Percentiles rank a stretch among this genome's conserved stretches.
phyloP scores from a whole-genome alignment of 1,284 basidiomycete species.

The Sanghuangporus weigelae region DNA sequence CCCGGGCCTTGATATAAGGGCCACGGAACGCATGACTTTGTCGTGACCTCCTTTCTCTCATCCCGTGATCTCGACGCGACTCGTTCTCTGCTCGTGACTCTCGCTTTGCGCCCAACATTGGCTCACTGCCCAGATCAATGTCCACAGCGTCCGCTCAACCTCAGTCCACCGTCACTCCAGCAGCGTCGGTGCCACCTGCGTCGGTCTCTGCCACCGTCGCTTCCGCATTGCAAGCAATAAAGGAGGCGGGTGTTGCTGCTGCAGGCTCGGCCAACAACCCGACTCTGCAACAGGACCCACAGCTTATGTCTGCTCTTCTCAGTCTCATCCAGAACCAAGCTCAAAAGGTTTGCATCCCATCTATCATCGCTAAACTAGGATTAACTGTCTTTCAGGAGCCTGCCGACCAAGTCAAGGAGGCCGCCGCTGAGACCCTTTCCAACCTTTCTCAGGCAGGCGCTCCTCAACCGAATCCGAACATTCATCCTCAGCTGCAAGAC shows the following conservation, averaged over 20 bases:
- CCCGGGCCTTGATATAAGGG: conserved; percentile 5
- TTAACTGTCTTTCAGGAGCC: conserved; percentile 23
- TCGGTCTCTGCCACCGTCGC: conserved; percentile 5
- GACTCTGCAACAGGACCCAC: not conserved
- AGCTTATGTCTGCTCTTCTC: conserved; percentile 7
- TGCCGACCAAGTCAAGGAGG: conserved; percentile 44
- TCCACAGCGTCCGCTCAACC: not conserved
- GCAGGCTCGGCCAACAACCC: not conserved
- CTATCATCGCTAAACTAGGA: not conserved
- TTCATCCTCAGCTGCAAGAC: conserved; percentile 18
- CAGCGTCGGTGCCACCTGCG: not conserved
- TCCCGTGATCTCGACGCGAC: conserved; percentile 14
- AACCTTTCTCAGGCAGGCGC: conserved; percentile 47
- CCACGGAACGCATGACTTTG: conserved; percentile 13
- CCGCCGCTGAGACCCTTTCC: conserved; percentile 58
- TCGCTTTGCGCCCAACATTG: not conserved
- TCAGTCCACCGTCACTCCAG: not conserved
- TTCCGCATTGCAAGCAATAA: conserved; percentile 10
- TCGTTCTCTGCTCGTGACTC: not conserved
- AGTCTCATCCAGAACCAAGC: conserved; percentile 5
- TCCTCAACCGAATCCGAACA: conserved; percentile 19
- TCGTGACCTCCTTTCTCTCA: conserved; percentile 16
- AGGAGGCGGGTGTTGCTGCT: conserved; percentile 6
- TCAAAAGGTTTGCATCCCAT: not conserved
- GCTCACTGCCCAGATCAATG: not conserved